Evolutionary conservation across 345 rosid genomes (phyloP), one percentile per base, ranked within the genome.

Genomic region (sweet orange (Citrus sinensis)): DNA sequence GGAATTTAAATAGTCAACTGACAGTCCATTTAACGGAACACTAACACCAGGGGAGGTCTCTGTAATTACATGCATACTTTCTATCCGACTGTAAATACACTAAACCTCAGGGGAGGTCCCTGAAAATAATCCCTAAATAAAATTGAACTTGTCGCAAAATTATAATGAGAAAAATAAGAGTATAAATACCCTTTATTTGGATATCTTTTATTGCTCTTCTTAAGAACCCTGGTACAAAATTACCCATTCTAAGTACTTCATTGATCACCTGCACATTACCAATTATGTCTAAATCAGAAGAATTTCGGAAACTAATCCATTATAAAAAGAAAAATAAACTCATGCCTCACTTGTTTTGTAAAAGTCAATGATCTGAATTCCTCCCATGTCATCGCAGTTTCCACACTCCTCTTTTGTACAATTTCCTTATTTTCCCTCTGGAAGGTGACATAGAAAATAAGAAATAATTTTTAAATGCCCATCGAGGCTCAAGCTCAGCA

Each of bases 131-230:
- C 25, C 25, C 7, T 9, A 39, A 39, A 9, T 37, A 37, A 35
- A 37, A 37, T 37, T 37, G 9, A 37, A 37, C 9, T 37, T 7
- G 40, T 7, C 1, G 40, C 40, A 37, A 37, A 37, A 7, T 37
- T 37, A 37, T 37, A 37, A 37, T 37, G 5, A 37, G 40, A 37
- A 37, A 37, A 37, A 37, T 37, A 37, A 37, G 40, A 37, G 40
- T 2, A 37, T 37, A 37, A 7, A 37, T 37, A 7, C 9, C 40
- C 40, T 37, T 37, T 37, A 37, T 6, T 49, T 61, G 27, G 22
- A 80, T 54, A 58, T 83, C 83, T 69, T 80, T 70, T 40, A 74
- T 83, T 56, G 83, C 62, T 69, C 81, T 80, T 74, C 83, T 73
- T 30, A 80, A 35, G 25, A 74, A 40, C 46, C 79, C 79, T 22